These are phyloP conservation scores for Phragmites australis DNA, from an alignment of 176 grass and related monocot genomes.

Conservation along the genomic window DNA sequence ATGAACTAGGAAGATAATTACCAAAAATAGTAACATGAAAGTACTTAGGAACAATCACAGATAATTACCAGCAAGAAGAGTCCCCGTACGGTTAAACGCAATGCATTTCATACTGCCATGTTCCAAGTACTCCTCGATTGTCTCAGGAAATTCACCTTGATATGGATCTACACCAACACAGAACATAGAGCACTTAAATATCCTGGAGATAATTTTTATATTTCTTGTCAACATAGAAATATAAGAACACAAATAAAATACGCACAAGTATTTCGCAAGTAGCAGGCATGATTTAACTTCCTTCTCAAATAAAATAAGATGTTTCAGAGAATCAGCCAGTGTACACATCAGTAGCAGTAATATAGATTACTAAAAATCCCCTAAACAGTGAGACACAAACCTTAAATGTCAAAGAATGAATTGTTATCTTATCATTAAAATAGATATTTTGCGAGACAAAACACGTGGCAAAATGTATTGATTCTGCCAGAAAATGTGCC, in stretches of 20 bases:
- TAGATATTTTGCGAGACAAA: not conserved
- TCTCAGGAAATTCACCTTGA: conserved; percentile 97
- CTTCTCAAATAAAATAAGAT: conserved; percentile 4
- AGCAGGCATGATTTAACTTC: not conserved
- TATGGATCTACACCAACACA: conserved; percentile 73
- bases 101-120: conserved; percentile 99
- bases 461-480: conserved; percentile 11
- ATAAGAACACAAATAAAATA: not conserved
- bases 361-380: no score
- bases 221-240: conserved; percentile 21
- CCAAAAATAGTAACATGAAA: not conserved
- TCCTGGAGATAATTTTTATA: conserved; percentile 6
- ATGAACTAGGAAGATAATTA: conserved; percentile 23
- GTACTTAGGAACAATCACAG: conserved; percentile 13
- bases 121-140: conserved; percentile 97
- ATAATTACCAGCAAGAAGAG: conserved; percentile 90
- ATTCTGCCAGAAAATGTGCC: not conserved
- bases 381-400: not conserved
- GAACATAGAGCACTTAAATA: conserved; percentile 23
- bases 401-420: not conserved
- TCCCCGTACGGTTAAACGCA: conserved; percentile 87
- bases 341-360: no score
- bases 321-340: not conserved
- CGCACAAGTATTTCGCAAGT: conserved; percentile 5
- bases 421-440: not conserved